Base-by-base conservation (phyloP, 2,329 filamentous ascomycete genomes). In the Claviceps quebecensis region DNA sequence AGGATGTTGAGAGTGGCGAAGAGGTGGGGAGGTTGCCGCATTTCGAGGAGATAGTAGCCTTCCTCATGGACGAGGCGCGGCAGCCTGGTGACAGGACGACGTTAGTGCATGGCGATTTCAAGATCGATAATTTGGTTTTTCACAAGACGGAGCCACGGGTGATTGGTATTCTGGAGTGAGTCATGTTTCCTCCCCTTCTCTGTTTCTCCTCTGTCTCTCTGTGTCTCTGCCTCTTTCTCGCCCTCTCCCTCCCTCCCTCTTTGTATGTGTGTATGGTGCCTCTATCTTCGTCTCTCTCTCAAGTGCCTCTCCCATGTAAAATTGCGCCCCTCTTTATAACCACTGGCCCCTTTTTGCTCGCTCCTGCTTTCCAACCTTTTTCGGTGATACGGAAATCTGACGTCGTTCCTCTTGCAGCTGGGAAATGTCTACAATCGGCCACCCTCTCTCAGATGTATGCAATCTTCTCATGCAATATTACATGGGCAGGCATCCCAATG, bases 381-480 rank as follows among this genome's bases (percentile, higher is more conserved):
- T 22, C 8, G 5, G 5, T 37, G 44, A 17, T 8, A 41, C 17
- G 14, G 17, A 13, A 37, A 34, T 17, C 45, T 36, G 11, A 45
- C 44, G 11, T 17, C 14, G 17, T 17, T 34, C 6, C 4, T 6
- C 22, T 40, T 13, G 39, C 60, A 80, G 77, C 70, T 97, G 91
- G 91, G 93, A 97, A 72, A 95, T 98, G 88, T 89, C 88, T 38
- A 97, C 93, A 0, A 83, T 96, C 51, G 93, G 93, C n/a, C 91
- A 98, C 66, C 93, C 93, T 1, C 77, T 97, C 22, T 91, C 86
- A 5, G 93, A 98, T 65, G 72, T 97, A 41, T 83, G 83, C 66
- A 97, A 97, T 68, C 73, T 97, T 17, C 56, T 72, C 49, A 70
- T 61, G 51, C 68, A 65, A 49, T 72, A 69, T 59, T 70, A 66